These are phyloP conservation scores for Aspergillus novofumigatus DNA, from an alignment of 2,329 filamentous ascomycete species.

Conservation along the genomic window DNA sequence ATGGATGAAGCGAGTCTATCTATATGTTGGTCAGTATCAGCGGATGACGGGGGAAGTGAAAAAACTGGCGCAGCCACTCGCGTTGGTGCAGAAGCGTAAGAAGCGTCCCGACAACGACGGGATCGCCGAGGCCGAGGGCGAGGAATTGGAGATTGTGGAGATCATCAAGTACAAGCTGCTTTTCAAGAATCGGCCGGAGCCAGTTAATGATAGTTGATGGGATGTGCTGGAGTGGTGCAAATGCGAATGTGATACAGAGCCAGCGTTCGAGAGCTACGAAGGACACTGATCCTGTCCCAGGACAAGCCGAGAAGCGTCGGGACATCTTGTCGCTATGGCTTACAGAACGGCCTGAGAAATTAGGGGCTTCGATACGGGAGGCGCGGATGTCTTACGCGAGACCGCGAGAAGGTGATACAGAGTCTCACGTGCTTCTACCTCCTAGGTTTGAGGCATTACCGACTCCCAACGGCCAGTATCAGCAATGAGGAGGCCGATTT, in stretches of 20 bases:
- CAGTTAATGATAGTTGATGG: slow-evolving; percentile 54
- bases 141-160: slow-evolving; percentile 72
- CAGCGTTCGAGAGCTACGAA: neutral
- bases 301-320: neutral
- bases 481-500: neutral
- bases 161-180: slow-evolving; percentile 82
- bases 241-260: neutral
- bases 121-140: slow-evolving; percentile 30
- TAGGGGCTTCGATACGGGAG: neutral
- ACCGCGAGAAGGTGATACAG: neutral
- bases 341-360: neutral
- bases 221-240: neutral
- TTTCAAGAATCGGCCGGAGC: slow-evolving; percentile 81
- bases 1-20: slow-evolving; percentile 87
- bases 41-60: slow-evolving; percentile 85
- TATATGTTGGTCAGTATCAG: slow-evolving; percentile 87
- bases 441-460: neutral
- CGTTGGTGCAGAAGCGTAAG: slow-evolving; percentile 63
- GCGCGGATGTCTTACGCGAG: neutral
- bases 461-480: neutral
- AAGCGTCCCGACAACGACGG: slow-evolving; percentile 8
- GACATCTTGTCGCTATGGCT: neutral
- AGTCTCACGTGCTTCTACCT: neutral
- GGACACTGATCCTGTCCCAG: neutral
- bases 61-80: slow-evolving; percentile 74